A percentile compares a stretch with the other conserved stretches of the same genome.
These are phyloP conservation scores for Peronospora destructor DNA, from an alignment of 352 stramenopile genomes.

Conservation along the genomic window DNA sequence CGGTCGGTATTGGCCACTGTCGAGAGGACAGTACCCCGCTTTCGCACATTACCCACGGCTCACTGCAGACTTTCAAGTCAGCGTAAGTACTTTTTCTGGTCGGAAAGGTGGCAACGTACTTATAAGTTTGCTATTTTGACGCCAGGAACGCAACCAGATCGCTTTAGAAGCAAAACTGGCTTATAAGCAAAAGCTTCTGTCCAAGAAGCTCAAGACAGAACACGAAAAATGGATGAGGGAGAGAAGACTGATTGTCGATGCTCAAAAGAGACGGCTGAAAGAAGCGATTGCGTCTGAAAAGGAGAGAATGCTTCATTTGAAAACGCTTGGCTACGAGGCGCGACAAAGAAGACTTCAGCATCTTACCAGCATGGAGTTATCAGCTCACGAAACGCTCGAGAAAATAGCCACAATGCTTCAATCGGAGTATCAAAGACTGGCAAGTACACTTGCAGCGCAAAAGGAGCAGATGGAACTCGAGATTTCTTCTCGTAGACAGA, in stretches of 20 bases:
- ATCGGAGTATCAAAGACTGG: conserved; percentile 51
- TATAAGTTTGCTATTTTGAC: conserved; percentile 5
- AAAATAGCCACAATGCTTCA: conserved; percentile 55
- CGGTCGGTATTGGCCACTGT: conserved; percentile 45
- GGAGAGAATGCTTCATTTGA: conserved; percentile 53
- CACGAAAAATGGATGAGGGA: conserved; percentile 65
- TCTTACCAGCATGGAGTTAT: conserved; percentile 50
- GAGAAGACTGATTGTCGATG: conserved; percentile 42
- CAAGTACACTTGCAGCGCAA: conserved; percentile 44
- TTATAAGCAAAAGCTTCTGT: conserved; percentile 59
- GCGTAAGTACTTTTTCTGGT: conserved; percentile 37
- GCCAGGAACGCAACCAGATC: conserved; percentile 74
- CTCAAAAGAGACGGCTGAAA: conserved; percentile 55
- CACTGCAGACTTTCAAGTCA: conserved; percentile 80
- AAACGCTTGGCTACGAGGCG: conserved; percentile 67
- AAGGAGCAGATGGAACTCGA: conserved; percentile 66
- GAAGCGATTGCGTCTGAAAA: conserved; percentile 61
- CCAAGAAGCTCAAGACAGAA: conserved; percentile 43
- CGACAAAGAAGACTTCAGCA: conserved; percentile 53
- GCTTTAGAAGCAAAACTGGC: conserved; percentile 58
- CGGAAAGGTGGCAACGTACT: conserved; percentile 2
- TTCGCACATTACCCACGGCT: conserved; percentile 76
- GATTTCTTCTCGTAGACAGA: conserved; percentile 54
- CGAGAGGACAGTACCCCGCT: conserved; percentile 66
- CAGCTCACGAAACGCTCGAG: conserved; percentile 55